Conservation (phyloP, 2,329 filamentous ascomycete genomes). For the Xylariaceae sp. region DNA sequence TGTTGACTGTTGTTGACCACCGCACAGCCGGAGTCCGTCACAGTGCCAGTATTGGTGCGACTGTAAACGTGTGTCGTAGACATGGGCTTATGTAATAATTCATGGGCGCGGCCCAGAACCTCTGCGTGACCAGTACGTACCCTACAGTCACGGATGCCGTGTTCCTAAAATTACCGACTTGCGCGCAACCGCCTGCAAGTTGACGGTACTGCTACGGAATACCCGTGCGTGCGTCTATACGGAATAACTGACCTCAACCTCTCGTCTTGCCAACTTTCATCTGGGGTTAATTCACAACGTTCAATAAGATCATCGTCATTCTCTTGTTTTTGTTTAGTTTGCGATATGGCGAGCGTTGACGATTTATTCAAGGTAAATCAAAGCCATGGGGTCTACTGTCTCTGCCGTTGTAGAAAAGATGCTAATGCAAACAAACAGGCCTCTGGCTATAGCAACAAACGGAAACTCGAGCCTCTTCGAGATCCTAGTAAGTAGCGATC, state of each 20-base stretch:
- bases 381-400: constrained; percentile 3
- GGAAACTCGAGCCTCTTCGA: constrained; percentile 56
- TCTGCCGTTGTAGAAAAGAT: neutral
- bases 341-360: constrained; percentile 51
- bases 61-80: neutral
- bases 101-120: too few relatives aligned
- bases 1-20: too few relatives aligned
- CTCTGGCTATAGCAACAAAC: constrained; percentile 49
- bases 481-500: constrained; percentile 53
- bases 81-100: neutral
- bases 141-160: too few relatives aligned
- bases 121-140: too few relatives aligned
- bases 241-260: neutral
- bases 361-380: constrained; percentile 48
- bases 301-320: neutral
- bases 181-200: too few relatives aligned
- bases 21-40: neutral
- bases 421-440: constrained; percentile 23
- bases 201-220: too few relatives aligned
- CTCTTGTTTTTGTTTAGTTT: neutral
- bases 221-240: too few relatives aligned
- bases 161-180: too few relatives aligned
- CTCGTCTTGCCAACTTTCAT: neutral
- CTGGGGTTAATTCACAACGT: neutral
- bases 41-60: neutral